Percentiles rank a stretch among this genome's conserved stretches.
phyloP scores from a whole-genome alignment of 108 stramenopile genomes.

The Mayamaea pseudoterrestris region DNA sequence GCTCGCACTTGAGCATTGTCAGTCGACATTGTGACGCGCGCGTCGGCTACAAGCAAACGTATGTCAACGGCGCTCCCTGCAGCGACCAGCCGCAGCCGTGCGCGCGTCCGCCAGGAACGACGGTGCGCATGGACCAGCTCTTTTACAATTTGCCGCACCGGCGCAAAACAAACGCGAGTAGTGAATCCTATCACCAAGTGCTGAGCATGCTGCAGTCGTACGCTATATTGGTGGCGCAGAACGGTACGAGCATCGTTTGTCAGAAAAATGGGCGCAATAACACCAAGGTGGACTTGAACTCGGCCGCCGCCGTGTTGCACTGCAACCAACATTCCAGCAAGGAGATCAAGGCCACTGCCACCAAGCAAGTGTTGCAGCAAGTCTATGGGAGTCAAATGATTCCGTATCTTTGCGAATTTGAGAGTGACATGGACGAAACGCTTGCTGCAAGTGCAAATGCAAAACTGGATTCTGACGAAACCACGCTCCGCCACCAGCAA shows the following conservation, averaged over 20 bases:
- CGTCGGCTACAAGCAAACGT: conserved; percentile 65
- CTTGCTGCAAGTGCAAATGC: no score
- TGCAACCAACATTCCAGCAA: conserved; percentile 1
- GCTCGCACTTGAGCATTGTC: conserved; percentile 31
- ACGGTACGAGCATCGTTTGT: conserved; percentile 82
- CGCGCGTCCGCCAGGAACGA: conserved; percentile 86
- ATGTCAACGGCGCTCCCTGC: conserved; percentile 62
- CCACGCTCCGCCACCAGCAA: not conserved
- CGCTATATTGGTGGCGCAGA: conserved; percentile 73
- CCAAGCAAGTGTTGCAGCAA: conserved; percentile 63
- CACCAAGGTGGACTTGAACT: no score
- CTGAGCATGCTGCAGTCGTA: conserved; percentile 80
- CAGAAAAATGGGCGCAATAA: no score
- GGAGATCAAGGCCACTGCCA: conserved; percentile 14
- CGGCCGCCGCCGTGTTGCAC: not conserved
- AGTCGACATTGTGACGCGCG: conserved; percentile 6
- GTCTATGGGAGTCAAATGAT: conserved; percentile 53
- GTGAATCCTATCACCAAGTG: conserved; percentile 69
- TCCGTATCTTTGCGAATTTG: conserved; percentile 4
- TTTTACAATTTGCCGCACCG: conserved; percentile 95
- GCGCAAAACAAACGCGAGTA: conserved; percentile 73
- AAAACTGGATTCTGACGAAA: no score
- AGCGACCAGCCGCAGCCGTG: conserved; percentile 55
- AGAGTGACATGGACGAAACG: no score
- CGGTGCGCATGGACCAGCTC: conserved; percentile 86